Conservation (phyloP, 805 yeast genomes). For the Myxozyma geophila region DNA sequence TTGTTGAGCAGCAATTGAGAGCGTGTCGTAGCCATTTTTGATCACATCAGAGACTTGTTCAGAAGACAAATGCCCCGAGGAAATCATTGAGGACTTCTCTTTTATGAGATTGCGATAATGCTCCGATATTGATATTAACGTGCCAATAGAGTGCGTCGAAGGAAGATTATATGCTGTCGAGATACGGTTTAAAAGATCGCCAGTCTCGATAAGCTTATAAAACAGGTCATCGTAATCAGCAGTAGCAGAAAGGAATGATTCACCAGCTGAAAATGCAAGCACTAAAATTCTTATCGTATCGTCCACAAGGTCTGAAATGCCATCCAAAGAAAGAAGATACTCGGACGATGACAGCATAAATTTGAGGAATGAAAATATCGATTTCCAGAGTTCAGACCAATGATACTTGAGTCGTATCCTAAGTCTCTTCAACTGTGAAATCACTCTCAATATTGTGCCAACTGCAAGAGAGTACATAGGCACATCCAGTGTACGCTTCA, state of each 20-base stretch:
- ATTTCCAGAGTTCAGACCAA: conserved; percentile 49
- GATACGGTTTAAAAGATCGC: conserved; percentile 39
- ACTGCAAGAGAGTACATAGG: conserved; percentile 39
- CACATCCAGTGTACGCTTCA: conserved; percentile 40
- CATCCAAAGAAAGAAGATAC: conserved; percentile 14
- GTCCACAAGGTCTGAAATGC: conserved; percentile 35
- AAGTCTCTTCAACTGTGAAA: conserved; percentile 31
- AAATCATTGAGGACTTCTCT: conserved; percentile 22
- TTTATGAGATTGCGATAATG: conserved; percentile 34
- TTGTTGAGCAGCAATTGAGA: conserved; percentile 39
- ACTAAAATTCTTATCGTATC: conserved; percentile 38
- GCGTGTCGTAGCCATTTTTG: conserved; percentile 40
- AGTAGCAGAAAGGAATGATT: conserved; percentile 42
- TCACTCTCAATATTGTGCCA: conserved; percentile 27
- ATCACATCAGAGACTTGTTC: conserved; percentile 41
- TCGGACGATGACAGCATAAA: conserved; percentile 34
- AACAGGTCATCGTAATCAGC: conserved; percentile 45
- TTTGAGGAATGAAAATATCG: conserved; percentile 42
- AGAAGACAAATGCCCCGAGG: conserved; percentile 34
- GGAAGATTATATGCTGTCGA: conserved; percentile 30
- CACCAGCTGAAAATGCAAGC: conserved; percentile 43
- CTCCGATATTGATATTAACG: conserved; percentile 32
- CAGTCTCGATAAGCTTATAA: conserved; percentile 41
- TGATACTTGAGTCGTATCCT: conserved; percentile 40
- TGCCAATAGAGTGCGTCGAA: conserved; percentile 22